Evolutionary conservation across 225 moss, liverwort and hornwort species (phyloP), one percentile per base, ranked within the genome.

Genomic region (Pseudoscleropodium purum): DNA sequence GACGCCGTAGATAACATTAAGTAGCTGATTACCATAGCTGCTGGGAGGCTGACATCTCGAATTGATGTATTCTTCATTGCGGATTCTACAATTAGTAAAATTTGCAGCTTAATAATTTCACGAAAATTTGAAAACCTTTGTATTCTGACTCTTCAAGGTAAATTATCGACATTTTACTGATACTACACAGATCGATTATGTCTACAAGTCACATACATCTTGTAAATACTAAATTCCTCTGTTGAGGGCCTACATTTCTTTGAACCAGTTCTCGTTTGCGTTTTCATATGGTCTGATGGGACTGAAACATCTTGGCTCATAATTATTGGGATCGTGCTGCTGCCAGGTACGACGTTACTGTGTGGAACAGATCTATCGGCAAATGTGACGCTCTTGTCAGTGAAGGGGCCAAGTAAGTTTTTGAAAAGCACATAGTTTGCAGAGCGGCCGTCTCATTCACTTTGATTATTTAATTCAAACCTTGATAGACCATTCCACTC

Each of bases 321-420:
- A 54, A 75, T 85, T 79, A 60, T 91, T 36, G n/a, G 79, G 62
- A 66, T 84, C 56, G 45, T 87, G 87, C 73, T 86, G 85, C 68
- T 91, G 69, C 85, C 93, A 98, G 98, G 96, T 98, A 94, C 79
- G 96, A 95, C 74, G 97, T 98, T 14, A 96, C 96, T 62, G 98
- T 97, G 83, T 98, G 98, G 98, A 98, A 98, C 87, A 94, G 97
- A 88, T 95, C 95, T 67, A 80, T 88, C 54, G 96, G 92, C 92
- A 98, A 97, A 92, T 97, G 96, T 90, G 96, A 98, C 78, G 89
- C 89, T 84, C 96, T 98, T 91, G 96, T 98, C 39, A 80, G 93
- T 52, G 97, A 97, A 93, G 98, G 97, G 75, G 97, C 97, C 47
- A 98, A 98, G 97, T 97, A 95, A 93, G 92, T 90, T 80, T 78